Base-by-base conservation (phyloP, 2,329 filamentous ascomycete species). In the Coniochaeta sp. region DNA sequence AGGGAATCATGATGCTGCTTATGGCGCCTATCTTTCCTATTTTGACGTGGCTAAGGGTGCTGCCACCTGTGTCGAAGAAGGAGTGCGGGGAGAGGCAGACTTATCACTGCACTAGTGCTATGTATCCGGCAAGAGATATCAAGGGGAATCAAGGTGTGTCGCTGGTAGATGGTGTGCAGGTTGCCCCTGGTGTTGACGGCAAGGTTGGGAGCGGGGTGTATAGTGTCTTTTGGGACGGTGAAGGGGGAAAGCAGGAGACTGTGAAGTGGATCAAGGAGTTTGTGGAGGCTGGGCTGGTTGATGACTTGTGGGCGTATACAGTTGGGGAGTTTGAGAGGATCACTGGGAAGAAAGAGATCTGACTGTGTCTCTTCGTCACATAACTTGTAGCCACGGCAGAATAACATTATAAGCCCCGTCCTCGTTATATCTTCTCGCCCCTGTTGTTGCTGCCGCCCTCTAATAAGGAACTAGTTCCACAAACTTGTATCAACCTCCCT, bases 41-140 rank as follows among this genome's bases (percentile, higher is more conserved):
- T 3, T 54, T 69, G 2, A 42, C 7, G 20, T 26, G n/a, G 38
- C 2, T 42, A 13, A 50, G 55, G 16, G 50, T 52, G 40, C 18
- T 58, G 9, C 46, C 61, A 0, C 54, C 51, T 6, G 60, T 61
- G 13, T 53, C 64, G 0, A 57, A 65, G 16, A 63, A 64, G 6
- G 68, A 67, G 55, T 58, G 65, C 5, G 71, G 70, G 0, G 71
- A 73, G 57, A 62, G 70, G 48, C 68, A 71, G 13, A 28, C 66
- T 7, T 73, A 67, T 32, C 49, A 70, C 7, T 60, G 61, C 14
- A 74, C 71, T 0, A 71, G 63, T 49, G 61, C 60, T 50, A 55
- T 63, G 33, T 63, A 67, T 51, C 58, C 71, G 30, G 59, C 55
- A n/a, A n/a, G n/a, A n/a, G n/a, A n/a, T 4, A 55, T n/a, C n/a